Conservation (phyloP, 2,329 filamentous ascomycete genomes). For the Phialophora verrucosa region DNA sequence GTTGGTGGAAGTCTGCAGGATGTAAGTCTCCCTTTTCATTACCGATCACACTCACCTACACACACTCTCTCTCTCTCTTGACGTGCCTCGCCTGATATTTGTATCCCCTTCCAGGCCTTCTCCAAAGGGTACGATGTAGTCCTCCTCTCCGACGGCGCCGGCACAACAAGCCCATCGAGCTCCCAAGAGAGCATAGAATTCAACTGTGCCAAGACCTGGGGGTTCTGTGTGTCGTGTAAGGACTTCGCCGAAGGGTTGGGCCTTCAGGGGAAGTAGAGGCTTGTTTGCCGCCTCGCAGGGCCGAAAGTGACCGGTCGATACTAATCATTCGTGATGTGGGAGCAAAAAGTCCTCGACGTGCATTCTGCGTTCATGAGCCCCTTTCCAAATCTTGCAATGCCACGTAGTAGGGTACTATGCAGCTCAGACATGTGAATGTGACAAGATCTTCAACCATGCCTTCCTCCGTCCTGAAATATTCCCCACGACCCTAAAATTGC, state of each 20-base stretch:
- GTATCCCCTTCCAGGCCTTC: conserved; percentile 47
- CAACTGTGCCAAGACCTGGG: conserved; percentile 39
- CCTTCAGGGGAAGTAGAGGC: background rate
- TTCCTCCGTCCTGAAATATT: too few species aligned
- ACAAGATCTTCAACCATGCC: too few species aligned
- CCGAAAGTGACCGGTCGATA: background rate
- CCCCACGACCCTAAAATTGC: too few species aligned
- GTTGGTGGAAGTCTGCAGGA: conserved; percentile 63
- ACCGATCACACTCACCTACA: too few species aligned
- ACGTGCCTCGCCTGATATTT: background rate
- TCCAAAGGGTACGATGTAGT: conserved; percentile 63
- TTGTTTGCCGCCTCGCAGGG: background rate
- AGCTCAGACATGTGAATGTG: too few species aligned
- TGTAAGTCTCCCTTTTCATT: conserved; percentile 30
- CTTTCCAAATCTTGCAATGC: background rate
- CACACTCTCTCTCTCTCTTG: background rate
- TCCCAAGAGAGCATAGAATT: conserved; percentile 38
- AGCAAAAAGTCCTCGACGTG: background rate
- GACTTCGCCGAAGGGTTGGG: conserved; percentile 35
- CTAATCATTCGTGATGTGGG: background rate
- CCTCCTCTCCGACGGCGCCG: conserved; percentile 61
- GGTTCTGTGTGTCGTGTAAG: conserved; percentile 35
- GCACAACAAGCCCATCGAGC: conserved; percentile 49
- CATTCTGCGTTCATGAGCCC: background rate
- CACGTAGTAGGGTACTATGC: too few species aligned